phyloP scores from a whole-genome alignment of 345 rosid species.

The Boechera retrofracta region DNA sequence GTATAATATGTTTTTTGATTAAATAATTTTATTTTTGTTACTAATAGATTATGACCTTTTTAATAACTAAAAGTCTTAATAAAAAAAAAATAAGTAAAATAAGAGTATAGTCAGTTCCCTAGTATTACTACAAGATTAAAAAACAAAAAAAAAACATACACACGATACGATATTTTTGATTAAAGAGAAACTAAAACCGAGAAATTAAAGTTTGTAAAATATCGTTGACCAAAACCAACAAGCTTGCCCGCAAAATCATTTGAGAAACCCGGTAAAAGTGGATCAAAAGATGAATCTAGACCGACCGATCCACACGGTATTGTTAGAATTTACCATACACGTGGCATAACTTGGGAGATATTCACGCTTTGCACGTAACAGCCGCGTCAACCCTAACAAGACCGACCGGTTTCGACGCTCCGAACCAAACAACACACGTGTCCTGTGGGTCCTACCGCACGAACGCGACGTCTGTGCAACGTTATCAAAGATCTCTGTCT shows the following conservation, averaged over 20 bases:
- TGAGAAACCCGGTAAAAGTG: conserved; percentile 40
- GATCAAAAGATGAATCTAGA: conserved; percentile 37
- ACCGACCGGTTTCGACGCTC: conserved; percentile 22
- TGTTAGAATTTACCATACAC: conserved; percentile 42
- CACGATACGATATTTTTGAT: background rate
- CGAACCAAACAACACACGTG: background rate
- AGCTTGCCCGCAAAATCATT: conserved; percentile 4
- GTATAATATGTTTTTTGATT: background rate
- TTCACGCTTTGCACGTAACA: conserved; percentile 37
- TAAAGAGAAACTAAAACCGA: background rate
- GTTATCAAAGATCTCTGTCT: conserved; percentile 65
- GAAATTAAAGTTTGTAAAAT: background rate
- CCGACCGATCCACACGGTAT: conserved; percentile 1
- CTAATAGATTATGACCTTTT: background rate
- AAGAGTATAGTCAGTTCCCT: background rate
- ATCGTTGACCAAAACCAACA: conserved; percentile 3
- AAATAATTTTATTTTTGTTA: background rate
- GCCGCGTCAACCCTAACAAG: conserved; percentile 33
- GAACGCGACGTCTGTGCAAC: conserved; percentile 54
- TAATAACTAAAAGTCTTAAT: too few relatives aligned
- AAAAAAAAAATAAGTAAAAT: too few relatives aligned
- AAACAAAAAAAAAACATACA: background rate
- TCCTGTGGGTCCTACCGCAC: conserved; percentile 66
- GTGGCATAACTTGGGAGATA: conserved; percentile 14
- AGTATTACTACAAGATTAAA: background rate